Evolutionary conservation across 2,329 filamentous ascomycete species (phyloP), one percentile per base, ranked within the genome.

Genomic region (Macrophomina tecta): DNA sequence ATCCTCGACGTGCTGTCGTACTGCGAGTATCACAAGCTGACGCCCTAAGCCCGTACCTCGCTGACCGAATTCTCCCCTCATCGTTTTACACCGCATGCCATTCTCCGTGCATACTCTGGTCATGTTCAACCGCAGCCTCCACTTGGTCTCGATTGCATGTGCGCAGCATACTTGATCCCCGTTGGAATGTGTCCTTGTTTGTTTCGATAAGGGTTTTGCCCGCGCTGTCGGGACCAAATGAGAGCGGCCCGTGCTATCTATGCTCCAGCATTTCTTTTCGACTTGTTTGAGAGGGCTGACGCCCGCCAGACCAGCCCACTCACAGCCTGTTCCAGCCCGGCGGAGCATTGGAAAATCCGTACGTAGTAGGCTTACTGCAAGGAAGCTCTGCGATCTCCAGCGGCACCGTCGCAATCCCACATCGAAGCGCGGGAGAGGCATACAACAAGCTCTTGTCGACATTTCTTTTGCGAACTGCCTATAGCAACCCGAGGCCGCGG

Each of bases 151-250:
- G 55, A 46, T 12, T 32, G 40, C 55, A 5, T 34, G 49, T 34
- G 40, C 42, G 36, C 34, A 28, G 34, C 18, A 18, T 11, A 42
- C 53, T 34, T 40, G 34, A 51, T 23, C 30, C 23, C 38, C 45
- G 45, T 16, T 49, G 61, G 34, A 64, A 53, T 64, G 60, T 52
- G 46, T 11, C 34, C 40, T n/a, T 63, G 60, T 52, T 51, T 53
- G 61, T 64, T 53, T 53, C 46, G 61, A 64, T 64, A 64, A 64
- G 61, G 48, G 45, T 34, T 38, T 48, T 38, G 45, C 58, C 58
- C 58, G 42, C 5, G 12, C 45, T 36, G 45, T 9, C 32, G 58
- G 58, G 58, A 62, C 30, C 58, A 62, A 62, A 62, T 62, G 45
- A 49, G 45, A 62, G 36, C 12, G 42, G 9, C 9, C 6, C 9